These are phyloP conservation scores for Escovopsis sp. DNA, from an alignment of 2,329 filamentous ascomycete species.

Conservation along the genomic window DNA sequence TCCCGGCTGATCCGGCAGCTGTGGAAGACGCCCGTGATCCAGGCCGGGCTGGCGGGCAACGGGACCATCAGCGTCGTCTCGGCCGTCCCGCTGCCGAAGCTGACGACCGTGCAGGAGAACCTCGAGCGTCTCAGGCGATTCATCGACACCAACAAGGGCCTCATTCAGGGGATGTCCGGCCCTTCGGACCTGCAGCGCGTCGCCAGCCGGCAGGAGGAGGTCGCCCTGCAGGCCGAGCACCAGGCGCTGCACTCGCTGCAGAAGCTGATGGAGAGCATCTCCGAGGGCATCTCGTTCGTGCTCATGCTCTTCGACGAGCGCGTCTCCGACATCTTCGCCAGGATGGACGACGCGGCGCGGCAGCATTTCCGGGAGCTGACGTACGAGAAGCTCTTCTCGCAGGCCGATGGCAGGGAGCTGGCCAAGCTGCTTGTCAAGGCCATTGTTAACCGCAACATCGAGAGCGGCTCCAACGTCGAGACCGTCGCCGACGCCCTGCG, in stretches of 20 bases:
- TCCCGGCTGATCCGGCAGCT: slow-evolving; percentile 75
- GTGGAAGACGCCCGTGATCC: slow-evolving; percentile 69
- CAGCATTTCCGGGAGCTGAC: slow-evolving; percentile 61
- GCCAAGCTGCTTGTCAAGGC: slow-evolving; percentile 93
- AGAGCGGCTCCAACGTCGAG: slow-evolving; percentile 92
- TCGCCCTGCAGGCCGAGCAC: slow-evolving; percentile 86
- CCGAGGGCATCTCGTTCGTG: slow-evolving; percentile 93
- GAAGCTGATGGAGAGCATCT: slow-evolving; percentile 74
- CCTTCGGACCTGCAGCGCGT: slow-evolving; percentile 70
- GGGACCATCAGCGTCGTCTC: slow-evolving; percentile 50
- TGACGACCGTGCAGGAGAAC: slow-evolving; percentile 65
- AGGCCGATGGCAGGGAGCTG: slow-evolving; percentile 64
- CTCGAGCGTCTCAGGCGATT: slow-evolving; percentile 68
- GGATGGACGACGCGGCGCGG: slow-evolving; percentile 55
- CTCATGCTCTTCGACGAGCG: slow-evolving; percentile 89
- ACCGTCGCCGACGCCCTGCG: slow-evolving; percentile 91
- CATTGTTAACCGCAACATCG: slow-evolving; percentile 95
- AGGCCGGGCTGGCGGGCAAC: slow-evolving; percentile 31
- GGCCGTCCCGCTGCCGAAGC: slow-evolving; percentile 49
- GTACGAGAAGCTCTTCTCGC: slow-evolving; percentile 77
- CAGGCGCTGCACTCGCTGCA: slow-evolving; percentile 78
- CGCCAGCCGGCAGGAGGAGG: slow-evolving; percentile 73
- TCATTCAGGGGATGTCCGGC: slow-evolving; percentile 88
- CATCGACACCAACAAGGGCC: slow-evolving; percentile 70
- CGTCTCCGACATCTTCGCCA: slow-evolving; percentile 70